Conservation (phyloP, 331 rosid genomes). For the Malus hybrid region DNA sequence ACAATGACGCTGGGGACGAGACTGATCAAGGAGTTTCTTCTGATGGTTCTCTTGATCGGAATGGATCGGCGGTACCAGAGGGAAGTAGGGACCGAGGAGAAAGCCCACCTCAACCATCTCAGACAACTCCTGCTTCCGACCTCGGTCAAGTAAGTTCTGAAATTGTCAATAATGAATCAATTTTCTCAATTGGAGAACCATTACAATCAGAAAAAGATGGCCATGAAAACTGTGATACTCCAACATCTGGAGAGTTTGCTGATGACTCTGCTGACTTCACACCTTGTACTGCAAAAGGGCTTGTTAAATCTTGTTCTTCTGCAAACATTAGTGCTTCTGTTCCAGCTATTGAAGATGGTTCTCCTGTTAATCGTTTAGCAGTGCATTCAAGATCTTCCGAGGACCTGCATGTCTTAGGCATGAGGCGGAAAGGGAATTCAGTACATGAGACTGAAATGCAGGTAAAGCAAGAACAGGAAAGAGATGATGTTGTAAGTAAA, state of each 20-base stretch:
- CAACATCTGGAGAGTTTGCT: conserved; percentile 29
- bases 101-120: conserved; percentile 29
- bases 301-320: conserved; percentile 52
- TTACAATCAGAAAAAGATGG: conserved; percentile 48
- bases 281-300: conserved; percentile 16
- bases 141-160: conserved; percentile 24
- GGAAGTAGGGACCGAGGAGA: conserved; percentile 25
- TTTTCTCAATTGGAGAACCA: conserved; percentile 45
- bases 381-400: conserved; percentile 58
- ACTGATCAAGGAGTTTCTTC: conserved; percentile 37
- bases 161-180: conserved; percentile 28
- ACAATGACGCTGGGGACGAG: conserved; percentile 33
- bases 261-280: conserved; percentile 29
- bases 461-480: conserved; percentile 31
- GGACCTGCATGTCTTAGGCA: conserved; percentile 43
- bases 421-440: conserved; percentile 30
- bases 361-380: conserved; percentile 12
- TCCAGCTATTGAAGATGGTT: conserved; percentile 17
- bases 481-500: conserved; percentile 23
- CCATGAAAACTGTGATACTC: conserved; percentile 36
- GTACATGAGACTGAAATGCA: conserved; percentile 30
- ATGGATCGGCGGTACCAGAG: conserved; percentile 17
- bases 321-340: conserved; percentile 42
- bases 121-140: conserved; percentile 14
- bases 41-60: conserved; percentile 22